These are phyloP conservation scores for Irpex lacteus DNA, from an alignment of 1,284 basidiomycete genomes.

Conservation along the genomic window DNA sequence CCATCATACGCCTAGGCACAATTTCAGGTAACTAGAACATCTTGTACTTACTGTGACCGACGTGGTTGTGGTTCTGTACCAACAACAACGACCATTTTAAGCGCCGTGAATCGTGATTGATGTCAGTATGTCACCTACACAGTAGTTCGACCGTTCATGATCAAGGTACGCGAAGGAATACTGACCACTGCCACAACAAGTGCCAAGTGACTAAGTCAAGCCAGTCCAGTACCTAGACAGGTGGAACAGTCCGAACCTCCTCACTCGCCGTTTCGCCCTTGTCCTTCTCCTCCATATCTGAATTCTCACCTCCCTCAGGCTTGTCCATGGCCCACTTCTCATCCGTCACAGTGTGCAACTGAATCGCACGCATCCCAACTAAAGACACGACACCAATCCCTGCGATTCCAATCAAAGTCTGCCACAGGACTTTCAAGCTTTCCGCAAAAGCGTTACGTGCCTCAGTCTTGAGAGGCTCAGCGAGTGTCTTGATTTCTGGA, in stretches of 20 bases:
- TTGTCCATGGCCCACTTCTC: not conserved
- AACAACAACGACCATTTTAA: too few relatives aligned
- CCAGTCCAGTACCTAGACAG: not conserved
- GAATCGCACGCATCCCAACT: not conserved
- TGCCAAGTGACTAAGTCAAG: too few relatives aligned
- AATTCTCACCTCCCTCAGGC: not conserved
- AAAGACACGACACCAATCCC: not conserved
- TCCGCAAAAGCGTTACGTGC: not conserved
- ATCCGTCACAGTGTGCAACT: not conserved
- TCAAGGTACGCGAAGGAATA: too few relatives aligned
- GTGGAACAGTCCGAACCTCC: not conserved
- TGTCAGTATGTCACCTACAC: too few relatives aligned
- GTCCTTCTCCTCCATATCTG: not conserved
- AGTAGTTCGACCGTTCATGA: too few relatives aligned
- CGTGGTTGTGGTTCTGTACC: too few relatives aligned
- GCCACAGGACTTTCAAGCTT: not conserved
- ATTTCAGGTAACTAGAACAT: too few relatives aligned
- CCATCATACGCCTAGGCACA: too few relatives aligned
- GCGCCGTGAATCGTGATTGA: too few relatives aligned
- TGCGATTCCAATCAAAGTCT: not conserved
- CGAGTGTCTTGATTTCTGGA: not conserved
- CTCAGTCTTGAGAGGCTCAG: not conserved
- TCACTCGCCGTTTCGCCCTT: not conserved
- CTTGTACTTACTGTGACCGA: too few relatives aligned
- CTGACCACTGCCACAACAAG: too few relatives aligned